phyloP scores from a whole-genome alignment of 331 rosid species.

The Pyracantha coccinea region DNA sequence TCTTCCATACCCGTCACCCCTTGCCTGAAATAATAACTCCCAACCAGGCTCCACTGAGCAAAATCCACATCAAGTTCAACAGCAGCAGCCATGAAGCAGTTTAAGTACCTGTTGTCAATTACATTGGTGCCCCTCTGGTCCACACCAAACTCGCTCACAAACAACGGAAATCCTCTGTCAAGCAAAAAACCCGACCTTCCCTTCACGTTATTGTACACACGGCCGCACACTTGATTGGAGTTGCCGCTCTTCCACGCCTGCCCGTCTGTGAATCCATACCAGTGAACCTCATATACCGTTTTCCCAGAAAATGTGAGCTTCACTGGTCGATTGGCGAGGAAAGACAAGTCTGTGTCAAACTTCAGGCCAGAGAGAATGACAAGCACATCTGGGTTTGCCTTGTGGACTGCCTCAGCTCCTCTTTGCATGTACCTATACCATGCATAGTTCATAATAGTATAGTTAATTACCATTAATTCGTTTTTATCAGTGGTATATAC shows the following conservation, averaged over 20 bases:
- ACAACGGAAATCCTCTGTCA: conserved; percentile 62
- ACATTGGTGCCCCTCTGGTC: conserved; percentile 65
- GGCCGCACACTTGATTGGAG: conserved; percentile 68
- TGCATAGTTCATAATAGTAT: background rate
- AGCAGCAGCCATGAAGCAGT: conserved; percentile 52
- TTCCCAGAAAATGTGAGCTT: conserved; percentile 49
- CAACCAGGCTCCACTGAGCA: conserved; percentile 78
- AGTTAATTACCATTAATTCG: background rate
- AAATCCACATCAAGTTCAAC: conserved; percentile 78
- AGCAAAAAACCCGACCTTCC: conserved; percentile 47
- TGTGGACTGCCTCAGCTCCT: conserved; percentile 89
- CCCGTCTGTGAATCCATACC: conserved; percentile 72
- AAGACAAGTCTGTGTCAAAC: conserved; percentile 57
- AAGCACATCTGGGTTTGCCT: conserved; percentile 67
- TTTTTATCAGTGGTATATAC: background rate
- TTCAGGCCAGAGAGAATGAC: conserved; percentile 70
- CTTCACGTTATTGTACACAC: conserved; percentile 31
- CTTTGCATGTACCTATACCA: conserved; percentile 58
- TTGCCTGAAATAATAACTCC: conserved; percentile 65
- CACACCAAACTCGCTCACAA: conserved; percentile 68
- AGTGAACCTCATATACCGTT: conserved; percentile 64
- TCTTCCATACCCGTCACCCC: conserved; percentile 72
- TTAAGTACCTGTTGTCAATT: conserved; percentile 67
- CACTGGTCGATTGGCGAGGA: conserved; percentile 32
- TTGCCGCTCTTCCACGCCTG: conserved; percentile 61